These are phyloP conservation scores for Eucalyptus globulus DNA, from an alignment of 345 rosid genomes.

Conservation along the genomic window DNA sequence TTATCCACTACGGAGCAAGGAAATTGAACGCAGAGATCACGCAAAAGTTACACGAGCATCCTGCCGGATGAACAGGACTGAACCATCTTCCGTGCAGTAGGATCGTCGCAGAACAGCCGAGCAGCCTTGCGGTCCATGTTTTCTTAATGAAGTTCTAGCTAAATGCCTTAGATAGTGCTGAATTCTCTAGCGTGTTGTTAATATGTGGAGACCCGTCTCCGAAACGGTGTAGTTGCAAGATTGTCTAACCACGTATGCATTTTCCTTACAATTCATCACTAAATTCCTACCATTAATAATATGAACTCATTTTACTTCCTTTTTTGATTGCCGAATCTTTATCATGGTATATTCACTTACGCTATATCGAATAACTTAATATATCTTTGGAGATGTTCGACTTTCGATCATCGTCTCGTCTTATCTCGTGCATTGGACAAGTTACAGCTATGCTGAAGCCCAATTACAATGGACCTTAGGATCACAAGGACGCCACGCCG, in stretches of 20 bases:
- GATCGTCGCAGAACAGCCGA: background rate
- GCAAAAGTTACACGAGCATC: background rate
- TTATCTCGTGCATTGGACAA: background rate
- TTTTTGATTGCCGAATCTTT: background rate
- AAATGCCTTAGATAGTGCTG: background rate
- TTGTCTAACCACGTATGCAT: background rate
- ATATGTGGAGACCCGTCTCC: background rate
- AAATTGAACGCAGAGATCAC: background rate
- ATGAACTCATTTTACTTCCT: background rate
- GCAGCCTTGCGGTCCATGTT: background rate
- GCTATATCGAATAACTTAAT: background rate
- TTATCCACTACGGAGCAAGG: background rate
- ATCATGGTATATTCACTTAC: background rate
- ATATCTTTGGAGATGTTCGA: background rate
- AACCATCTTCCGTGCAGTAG: background rate
- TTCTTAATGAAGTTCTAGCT: background rate
- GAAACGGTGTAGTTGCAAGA: background rate
- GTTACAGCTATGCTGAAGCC: background rate
- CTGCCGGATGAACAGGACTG: background rate
- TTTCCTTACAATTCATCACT: background rate
- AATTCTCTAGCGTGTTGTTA: background rate
- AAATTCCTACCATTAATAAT: background rate
- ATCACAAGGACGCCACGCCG: background rate
- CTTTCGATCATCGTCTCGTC: background rate
- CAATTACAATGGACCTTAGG: background rate